Conservation (phyloP, 2,329 filamentous ascomycete species). For the Verticillium alfalfae region DNA sequence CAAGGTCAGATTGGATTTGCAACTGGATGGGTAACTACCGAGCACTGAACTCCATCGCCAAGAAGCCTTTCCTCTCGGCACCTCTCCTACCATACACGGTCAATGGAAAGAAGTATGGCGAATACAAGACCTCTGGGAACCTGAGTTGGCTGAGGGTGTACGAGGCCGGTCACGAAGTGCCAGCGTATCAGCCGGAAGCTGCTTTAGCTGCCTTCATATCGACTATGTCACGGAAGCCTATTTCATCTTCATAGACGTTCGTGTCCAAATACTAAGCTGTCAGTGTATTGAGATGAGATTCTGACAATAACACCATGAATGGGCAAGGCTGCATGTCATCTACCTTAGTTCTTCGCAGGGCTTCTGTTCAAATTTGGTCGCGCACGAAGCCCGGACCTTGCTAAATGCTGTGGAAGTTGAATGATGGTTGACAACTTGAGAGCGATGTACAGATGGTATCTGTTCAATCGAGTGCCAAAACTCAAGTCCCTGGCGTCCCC, state of each 20-base stretch:
- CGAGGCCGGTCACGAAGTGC: slow-evolving; percentile 16
- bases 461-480: no score
- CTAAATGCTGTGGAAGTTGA: no score
- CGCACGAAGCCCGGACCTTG: no score
- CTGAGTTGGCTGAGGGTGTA: slow-evolving; percentile 28
- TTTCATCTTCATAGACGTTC: background rate
- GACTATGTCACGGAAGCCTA: background rate
- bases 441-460: no score
- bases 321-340: no score
- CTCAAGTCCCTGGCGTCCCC: no score
- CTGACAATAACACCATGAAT: no score
- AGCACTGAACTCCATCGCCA: background rate
- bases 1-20: slow-evolving; percentile 43
- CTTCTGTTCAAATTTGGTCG: no score
- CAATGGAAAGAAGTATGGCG: slow-evolving; percentile 37
- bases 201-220: slow-evolving; percentile 1
- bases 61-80: background rate
- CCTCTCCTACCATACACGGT: slow-evolving; percentile 33
- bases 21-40: slow-evolving; percentile 46
- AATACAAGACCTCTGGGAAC: slow-evolving; percentile 44
- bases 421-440: no score
- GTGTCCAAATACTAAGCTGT: no score
- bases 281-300: no score
- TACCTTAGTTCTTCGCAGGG: no score
- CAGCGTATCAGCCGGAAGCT: slow-evolving; percentile 12